Conservation (phyloP, 2,329 filamentous ascomycete species). For the Paracoccidioides brasiliensis region DNA sequence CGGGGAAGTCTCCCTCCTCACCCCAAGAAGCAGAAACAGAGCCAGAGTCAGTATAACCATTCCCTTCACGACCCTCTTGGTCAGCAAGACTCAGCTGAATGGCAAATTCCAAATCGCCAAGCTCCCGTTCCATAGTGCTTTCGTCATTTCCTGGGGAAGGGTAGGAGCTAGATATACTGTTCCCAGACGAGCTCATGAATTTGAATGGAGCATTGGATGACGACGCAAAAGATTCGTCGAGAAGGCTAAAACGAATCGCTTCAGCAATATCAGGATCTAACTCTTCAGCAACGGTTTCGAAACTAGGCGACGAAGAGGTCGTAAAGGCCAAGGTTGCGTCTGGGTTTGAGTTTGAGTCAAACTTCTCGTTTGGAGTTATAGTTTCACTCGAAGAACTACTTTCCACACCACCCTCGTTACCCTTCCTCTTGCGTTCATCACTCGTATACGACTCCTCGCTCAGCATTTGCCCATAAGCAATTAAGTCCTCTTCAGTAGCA, state of each 20-base stretch:
- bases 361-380: conserved; percentile 16
- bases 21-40: neutral
- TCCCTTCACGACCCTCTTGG: conserved; percentile 34
- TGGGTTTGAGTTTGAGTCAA: neutral
- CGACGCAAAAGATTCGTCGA: conserved; percentile 24
- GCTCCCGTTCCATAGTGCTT: conserved; percentile 33
- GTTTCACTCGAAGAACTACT: conserved; percentile 27
- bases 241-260: conserved; percentile 44
- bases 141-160: conserved; percentile 15
- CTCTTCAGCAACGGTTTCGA: conserved; percentile 34
- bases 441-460: conserved; percentile 45
- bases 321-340: conserved; percentile 14
- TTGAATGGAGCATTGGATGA: conserved; percentile 24
- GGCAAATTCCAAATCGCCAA: conserved; percentile 45
- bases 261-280: conserved; percentile 48
- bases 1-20: conserved; percentile 23
- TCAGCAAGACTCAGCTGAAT: conserved; percentile 50
- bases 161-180: conserved; percentile 12
- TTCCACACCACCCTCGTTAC: conserved; percentile 29
- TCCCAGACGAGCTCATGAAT: conserved; percentile 7
- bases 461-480: conserved; percentile 50
- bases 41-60: neutral
- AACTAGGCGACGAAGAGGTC: conserved; percentile 24
- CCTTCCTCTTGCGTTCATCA: conserved; percentile 36
- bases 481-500: conserved; percentile 46